Conservation (phyloP, 2,329 filamentous ascomycete species). For the Hirsutella minnesotensis region DNA sequence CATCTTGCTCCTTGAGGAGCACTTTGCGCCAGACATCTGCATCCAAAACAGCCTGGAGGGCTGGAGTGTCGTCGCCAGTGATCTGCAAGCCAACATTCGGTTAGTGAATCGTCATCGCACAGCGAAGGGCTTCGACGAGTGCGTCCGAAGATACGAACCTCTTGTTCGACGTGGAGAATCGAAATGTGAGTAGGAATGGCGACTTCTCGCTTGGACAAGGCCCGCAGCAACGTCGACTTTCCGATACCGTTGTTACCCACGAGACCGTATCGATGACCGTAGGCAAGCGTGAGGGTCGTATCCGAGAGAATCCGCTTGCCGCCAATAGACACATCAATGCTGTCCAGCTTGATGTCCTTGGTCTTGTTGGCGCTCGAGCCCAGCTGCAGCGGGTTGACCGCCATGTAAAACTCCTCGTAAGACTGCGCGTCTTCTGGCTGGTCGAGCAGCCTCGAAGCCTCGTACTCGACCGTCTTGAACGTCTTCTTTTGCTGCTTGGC, state of each 20-base stretch:
- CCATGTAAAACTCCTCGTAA: conserved; percentile 99
- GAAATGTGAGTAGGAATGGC: conserved; percentile 95
- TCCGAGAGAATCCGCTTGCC: conserved; percentile 83
- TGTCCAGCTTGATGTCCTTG: conserved; percentile 97
- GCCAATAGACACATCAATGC: conserved; percentile 86
- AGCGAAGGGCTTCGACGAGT: not conserved
- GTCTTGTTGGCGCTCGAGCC: conserved; percentile 73
- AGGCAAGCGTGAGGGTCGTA: conserved; percentile 79
- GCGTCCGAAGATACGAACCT: conserved; percentile 41
- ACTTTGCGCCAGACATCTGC: conserved; percentile 98
- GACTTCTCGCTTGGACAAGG: conserved; percentile 84
- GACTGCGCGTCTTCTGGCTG: conserved; percentile 74
- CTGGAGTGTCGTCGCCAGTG: conserved; percentile 87
- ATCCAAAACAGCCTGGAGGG: conserved; percentile 88
- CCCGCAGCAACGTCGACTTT: conserved; percentile 88
- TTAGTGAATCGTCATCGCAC: not conserved
- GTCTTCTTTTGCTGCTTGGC: conserved; percentile 98
- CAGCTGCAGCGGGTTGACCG: conserved; percentile 89
- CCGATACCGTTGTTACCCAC: conserved; percentile 99
- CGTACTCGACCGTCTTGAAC: conserved; percentile 97
- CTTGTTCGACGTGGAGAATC: conserved; percentile 97
- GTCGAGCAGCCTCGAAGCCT: conserved; percentile 81
- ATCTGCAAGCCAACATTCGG: conserved; percentile 41
- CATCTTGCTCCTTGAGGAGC: conserved; percentile 75
- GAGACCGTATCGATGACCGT: conserved; percentile 88